Conservation (phyloP, 345 rosid genomes). For the Stellera chamaejasme region DNA sequence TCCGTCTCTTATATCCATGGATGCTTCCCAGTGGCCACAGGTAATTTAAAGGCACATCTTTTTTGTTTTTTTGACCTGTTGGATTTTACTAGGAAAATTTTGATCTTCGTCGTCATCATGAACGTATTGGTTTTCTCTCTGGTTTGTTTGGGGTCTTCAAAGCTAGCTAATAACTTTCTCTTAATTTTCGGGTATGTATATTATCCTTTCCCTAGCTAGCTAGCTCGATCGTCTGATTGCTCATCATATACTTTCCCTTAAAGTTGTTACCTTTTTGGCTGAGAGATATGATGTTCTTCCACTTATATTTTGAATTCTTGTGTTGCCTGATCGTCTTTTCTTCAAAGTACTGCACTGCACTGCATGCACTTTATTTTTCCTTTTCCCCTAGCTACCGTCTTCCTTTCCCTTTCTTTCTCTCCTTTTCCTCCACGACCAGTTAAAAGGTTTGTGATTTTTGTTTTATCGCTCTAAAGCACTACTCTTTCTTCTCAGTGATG, state of each 20-base stretch:
- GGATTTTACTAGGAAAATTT: slow-evolving; percentile 8
- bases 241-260: slow-evolving; percentile 1
- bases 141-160: slow-evolving; percentile 11
- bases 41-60: slow-evolving; percentile 17
- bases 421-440: slow-evolving; percentile 12
- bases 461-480: slow-evolving; percentile 14
- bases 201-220: background rate
- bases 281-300: slow-evolving; percentile 18
- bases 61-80: slow-evolving; percentile 3
- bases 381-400: slow-evolving; percentile 2
- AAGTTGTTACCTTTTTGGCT: slow-evolving; percentile 6
- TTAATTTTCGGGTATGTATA: slow-evolving; percentile 1
- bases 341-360: slow-evolving; percentile 17
- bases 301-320: slow-evolving; percentile 20
- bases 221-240: background rate
- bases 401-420: background rate
- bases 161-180: slow-evolving; percentile 1
- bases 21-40: slow-evolving; percentile 40
- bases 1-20: slow-evolving; percentile 23
- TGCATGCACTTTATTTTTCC: slow-evolving; percentile 5
- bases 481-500: slow-evolving; percentile 15
- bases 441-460: slow-evolving; percentile 11
- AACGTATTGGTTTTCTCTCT: slow-evolving; percentile 4
- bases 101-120: background rate
- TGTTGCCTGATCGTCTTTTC: slow-evolving; percentile 12